Conservation (phyloP, 257 asterid species). For the Verbena officinalis region DNA sequence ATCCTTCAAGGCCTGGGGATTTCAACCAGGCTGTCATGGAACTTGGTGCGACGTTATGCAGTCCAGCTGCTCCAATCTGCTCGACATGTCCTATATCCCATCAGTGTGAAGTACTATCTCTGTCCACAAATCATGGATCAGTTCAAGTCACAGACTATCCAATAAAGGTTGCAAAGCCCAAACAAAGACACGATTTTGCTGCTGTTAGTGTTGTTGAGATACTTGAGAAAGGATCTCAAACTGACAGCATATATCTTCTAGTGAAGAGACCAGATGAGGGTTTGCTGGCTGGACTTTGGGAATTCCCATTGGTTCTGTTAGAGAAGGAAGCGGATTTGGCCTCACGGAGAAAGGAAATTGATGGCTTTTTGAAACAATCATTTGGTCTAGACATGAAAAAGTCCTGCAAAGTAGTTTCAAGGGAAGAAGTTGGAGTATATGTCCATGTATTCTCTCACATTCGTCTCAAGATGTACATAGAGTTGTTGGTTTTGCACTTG, state of each 20-base stretch:
- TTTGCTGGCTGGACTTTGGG: slow-evolving; percentile 98
- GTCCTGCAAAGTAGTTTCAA: slow-evolving; percentile 57
- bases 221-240: slow-evolving; percentile 54
- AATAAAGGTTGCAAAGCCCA: slow-evolving; percentile 74
- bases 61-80: slow-evolving; percentile 62
- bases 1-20: slow-evolving; percentile 89
- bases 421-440: slow-evolving; percentile 88
- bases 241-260: slow-evolving; percentile 63
- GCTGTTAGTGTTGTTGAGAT: slow-evolving; percentile 97
- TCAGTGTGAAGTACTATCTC: slow-evolving; percentile 76
- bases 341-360: slow-evolving; percentile 62
- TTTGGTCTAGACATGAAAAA: slow-evolving; percentile 54
- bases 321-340: slow-evolving; percentile 65
- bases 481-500: slow-evolving; percentile 60
- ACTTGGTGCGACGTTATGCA: slow-evolving; percentile 94
- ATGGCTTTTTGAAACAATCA: slow-evolving; percentile 63
- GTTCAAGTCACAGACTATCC: slow-evolving; percentile 86
- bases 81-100: slow-evolving; percentile 70
- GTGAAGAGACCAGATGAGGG: slow-evolving; percentile 91
- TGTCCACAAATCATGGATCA: slow-evolving; percentile 53
- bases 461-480: slow-evolving; percentile 91
- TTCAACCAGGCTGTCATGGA: slow-evolving; percentile 98
- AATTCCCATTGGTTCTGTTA: slow-evolving; percentile 85
- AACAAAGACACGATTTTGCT: slow-evolving; percentile 73
- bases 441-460: slow-evolving; percentile 84